Evolutionary conservation across 257 asterid genomes (phyloP).

Genomic region (Echium plantagineum): DNA sequence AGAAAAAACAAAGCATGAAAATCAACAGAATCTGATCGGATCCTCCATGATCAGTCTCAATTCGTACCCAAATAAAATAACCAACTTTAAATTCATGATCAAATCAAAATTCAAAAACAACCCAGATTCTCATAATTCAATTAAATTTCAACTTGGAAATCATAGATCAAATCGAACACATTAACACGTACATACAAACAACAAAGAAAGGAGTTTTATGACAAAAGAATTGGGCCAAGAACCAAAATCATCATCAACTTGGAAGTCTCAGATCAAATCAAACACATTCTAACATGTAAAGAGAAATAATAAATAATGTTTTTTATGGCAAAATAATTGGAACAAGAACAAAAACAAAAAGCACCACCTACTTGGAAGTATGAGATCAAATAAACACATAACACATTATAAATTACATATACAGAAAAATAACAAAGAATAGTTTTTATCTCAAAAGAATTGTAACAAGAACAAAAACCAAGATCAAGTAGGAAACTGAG

Average conservation of each 20-base stretch:
- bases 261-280: background rate
- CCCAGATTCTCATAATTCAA: background rate
- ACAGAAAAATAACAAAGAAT: no score
- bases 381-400: no score
- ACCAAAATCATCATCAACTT: background rate
- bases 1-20: background rate
- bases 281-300: background rate
- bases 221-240: no score
- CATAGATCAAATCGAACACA: background rate
- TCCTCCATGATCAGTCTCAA: conserved; percentile 1
- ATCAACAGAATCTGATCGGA: background rate
- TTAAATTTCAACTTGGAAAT: no score
- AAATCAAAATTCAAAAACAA: background rate
- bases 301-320: no score
- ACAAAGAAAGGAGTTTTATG: background rate
- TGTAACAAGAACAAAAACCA: no score
- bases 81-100: background rate
- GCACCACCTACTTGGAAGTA: no score
- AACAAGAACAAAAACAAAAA: background rate
- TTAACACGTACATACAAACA: background rate
- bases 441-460: no score
- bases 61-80: background rate
- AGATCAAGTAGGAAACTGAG: no score
- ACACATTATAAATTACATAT: background rate
- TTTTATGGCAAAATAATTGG: background rate